A percentile compares a stretch with the other conserved stretches of the same genome.
Conservation (phyloP, 2,329 filamentous ascomycete genomes). For the Penicillium glabrum region DNA sequence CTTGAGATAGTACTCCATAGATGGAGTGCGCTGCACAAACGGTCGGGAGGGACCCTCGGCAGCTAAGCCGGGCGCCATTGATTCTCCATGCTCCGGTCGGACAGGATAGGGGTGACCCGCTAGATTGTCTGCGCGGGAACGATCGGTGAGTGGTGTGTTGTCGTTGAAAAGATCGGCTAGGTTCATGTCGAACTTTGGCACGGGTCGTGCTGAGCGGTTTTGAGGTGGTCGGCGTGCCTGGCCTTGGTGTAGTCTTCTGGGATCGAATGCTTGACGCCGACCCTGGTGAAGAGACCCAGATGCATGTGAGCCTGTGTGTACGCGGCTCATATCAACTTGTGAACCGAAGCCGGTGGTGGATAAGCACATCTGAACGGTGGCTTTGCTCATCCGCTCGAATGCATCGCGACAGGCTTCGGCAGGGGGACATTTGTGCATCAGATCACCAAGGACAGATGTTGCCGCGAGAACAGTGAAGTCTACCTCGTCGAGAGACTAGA, state of each 20-base stretch:
- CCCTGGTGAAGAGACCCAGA: slow-evolving; percentile 11
- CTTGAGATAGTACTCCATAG: slow-evolving; percentile 36
- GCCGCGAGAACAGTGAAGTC: slow-evolving; percentile 93
- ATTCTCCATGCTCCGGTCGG: slow-evolving; percentile 23
- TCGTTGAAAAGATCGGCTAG: slow-evolving; percentile 53
- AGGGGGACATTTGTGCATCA: slow-evolving; percentile 92
- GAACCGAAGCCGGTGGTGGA: slow-evolving; percentile 78
- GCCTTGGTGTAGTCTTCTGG: slow-evolving; percentile 24
- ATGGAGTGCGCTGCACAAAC: slow-evolving; percentile 28
- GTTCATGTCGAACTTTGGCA: slow-evolving; percentile 61
- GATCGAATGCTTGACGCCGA: slow-evolving; percentile 22
- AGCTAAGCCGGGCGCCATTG: slow-evolving; percentile 23
- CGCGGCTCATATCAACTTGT: slow-evolving; percentile 32
- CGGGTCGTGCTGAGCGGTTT: slow-evolving; percentile 42
- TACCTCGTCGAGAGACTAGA: slow-evolving; percentile 83
- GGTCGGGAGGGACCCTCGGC: slow-evolving; percentile 24
- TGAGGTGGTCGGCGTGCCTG: slow-evolving; percentile 33
- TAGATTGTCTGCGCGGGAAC: slow-evolving; percentile 31
- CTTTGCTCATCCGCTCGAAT: slow-evolving; percentile 92
- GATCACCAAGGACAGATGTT: slow-evolving; percentile 85
- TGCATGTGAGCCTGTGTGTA: slow-evolving; percentile 18
- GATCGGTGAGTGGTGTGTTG: slow-evolving; percentile 37
- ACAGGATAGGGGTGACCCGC: slow-evolving; percentile 27
- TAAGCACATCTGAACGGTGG: slow-evolving; percentile 92
- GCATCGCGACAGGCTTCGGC: slow-evolving; percentile 93